phyloP scores from a whole-genome alignment of 169 alveolate species.

The Plasmodium knowlesi region DNA sequence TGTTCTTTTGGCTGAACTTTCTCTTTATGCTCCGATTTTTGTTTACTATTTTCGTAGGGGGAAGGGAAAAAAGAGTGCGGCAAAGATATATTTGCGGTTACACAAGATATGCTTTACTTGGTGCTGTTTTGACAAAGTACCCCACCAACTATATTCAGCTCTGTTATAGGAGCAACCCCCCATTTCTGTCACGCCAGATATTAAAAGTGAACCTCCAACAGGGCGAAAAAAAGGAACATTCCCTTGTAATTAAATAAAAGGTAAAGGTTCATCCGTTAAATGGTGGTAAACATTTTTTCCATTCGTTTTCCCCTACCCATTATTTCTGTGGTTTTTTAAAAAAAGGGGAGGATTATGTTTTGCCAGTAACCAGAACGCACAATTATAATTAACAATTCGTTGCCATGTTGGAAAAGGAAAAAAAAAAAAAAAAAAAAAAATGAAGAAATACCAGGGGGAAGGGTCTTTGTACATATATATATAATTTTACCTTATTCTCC shows the following conservation, averaged over 20 bases:
- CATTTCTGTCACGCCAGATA: not conserved
- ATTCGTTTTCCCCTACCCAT: not conserved
- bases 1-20: no score
- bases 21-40: no score
- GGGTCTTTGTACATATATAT: not conserved
- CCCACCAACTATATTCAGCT: not conserved
- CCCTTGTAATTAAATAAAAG: not conserved
- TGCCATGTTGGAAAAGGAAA: not conserved
- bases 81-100: not conserved
- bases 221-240: not conserved
- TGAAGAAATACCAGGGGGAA: not conserved
- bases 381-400: not conserved
- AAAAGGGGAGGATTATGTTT: not conserved
- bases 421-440: no score
- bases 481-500: not conserved
- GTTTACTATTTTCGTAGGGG: not conserved
- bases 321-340: not conserved
- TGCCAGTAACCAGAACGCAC: not conserved
- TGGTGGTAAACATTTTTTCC: not conserved
- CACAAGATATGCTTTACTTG: not conserved
- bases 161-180: not conserved
- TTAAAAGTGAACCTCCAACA: not conserved
- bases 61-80: not conserved
- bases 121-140: not conserved
- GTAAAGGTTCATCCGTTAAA: not conserved